These are phyloP conservation scores for Rhytidhysteron rufulum DNA, from an alignment of 2,329 filamentous ascomycete genomes.

Conservation along the genomic window DNA sequence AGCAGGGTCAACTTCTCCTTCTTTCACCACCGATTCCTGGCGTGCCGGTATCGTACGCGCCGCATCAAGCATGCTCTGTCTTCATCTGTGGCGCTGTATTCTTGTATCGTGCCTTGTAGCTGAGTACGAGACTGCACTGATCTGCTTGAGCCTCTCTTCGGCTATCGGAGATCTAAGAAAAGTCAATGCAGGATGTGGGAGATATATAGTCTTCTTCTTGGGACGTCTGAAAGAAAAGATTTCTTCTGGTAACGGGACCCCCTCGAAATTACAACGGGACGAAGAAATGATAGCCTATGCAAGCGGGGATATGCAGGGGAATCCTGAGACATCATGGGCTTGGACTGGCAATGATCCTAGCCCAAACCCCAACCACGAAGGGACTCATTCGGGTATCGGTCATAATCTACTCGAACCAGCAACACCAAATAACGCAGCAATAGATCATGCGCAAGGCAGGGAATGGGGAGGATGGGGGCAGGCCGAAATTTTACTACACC, in stretches of 20 bases:
- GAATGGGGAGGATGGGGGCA: slow-evolving; percentile 81
- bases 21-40: slow-evolving; percentile 34
- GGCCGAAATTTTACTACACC: slow-evolving; percentile 61
- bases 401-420: not conserved
- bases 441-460: slow-evolving; percentile 38
- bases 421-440: not conserved
- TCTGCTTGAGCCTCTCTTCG: slow-evolving; percentile 68
- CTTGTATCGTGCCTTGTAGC: slow-evolving; percentile 74
- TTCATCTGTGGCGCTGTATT: slow-evolving; percentile 82
- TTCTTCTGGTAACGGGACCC: slow-evolving; percentile 38
- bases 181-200: slow-evolving; percentile 73
- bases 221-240: slow-evolving; percentile 59
- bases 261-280: slow-evolving; percentile 56
- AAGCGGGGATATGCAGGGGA: slow-evolving; percentile 80
- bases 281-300: slow-evolving; percentile 87
- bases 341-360: slow-evolving; percentile 58
- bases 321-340: slow-evolving; percentile 74
- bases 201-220: slow-evolving; percentile 78
- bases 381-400: not conserved
- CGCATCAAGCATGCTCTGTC: slow-evolving; percentile 71
- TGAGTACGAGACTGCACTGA: slow-evolving; percentile 67
- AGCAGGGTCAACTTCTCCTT: not conserved
- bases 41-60: slow-evolving; percentile 60
- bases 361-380: slow-evolving; percentile 9
- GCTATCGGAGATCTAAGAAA: slow-evolving; percentile 68